These are phyloP conservation scores for Lyophyllum semitale DNA, from an alignment of 768 basidiomycete genomes.

Conservation along the genomic window DNA sequence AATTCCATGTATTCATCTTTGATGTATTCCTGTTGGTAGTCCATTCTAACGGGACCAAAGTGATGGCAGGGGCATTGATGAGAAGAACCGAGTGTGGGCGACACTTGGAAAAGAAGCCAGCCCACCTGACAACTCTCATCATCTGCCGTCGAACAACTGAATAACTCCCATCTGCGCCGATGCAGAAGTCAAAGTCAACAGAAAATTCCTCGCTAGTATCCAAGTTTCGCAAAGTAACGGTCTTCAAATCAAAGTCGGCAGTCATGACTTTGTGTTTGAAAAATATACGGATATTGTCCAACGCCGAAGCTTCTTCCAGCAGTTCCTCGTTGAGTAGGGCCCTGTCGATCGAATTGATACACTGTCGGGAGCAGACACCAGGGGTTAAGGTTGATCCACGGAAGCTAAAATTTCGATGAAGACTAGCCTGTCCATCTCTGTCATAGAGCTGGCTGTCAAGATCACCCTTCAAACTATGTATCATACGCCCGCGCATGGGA, in stretches of 20 bases:
- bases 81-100: slow-evolving; percentile 28
- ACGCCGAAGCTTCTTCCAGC: slow-evolving; percentile 70
- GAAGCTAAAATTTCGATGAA: slow-evolving; percentile 11
- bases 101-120: slow-evolving; percentile 25
- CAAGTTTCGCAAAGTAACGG: slow-evolving; percentile 52
- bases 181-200: slow-evolving; percentile 72
- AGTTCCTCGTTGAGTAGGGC: slow-evolving; percentile 84
- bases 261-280: slow-evolving; percentile 83
- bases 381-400: slow-evolving; percentile 17
- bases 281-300: slow-evolving; percentile 63
- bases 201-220: slow-evolving; percentile 41
- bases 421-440: slow-evolving; percentile 75
- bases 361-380: slow-evolving; percentile 49
- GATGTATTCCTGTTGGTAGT: slow-evolving; percentile 94
- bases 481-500: slow-evolving; percentile 96
- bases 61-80: slow-evolving; percentile 30
- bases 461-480: slow-evolving; percentile 75
- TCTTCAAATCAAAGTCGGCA: slow-evolving; percentile 72
- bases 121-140: slow-evolving; percentile 92
- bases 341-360: slow-evolving; percentile 93
- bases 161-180: slow-evolving; percentile 95
- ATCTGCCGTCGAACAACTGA: slow-evolving; percentile 89
- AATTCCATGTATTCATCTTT: slow-evolving; percentile 96
- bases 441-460: slow-evolving; percentile 88
- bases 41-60: slow-evolving; percentile 62